phyloP scores from a whole-genome alignment of 2,329 filamentous ascomycete genomes.

The Hypoxylon sp. region DNA sequence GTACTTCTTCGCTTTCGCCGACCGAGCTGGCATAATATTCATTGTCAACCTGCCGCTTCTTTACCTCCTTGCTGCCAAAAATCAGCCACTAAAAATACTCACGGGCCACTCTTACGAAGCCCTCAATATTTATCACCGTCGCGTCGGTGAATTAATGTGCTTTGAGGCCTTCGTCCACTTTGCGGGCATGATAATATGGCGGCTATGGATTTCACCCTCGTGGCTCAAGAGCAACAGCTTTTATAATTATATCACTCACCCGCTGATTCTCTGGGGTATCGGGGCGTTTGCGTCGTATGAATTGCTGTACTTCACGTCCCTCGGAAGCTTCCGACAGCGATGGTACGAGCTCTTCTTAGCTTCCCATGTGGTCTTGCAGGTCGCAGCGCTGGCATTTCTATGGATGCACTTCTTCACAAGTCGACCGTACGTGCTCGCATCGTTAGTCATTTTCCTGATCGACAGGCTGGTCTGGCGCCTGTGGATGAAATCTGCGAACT shows the following conservation, averaged over 20 bases:
- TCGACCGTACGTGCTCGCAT: constrained; percentile 66
- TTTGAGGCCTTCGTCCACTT: constrained; percentile 71
- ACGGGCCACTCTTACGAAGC: constrained; percentile 77
- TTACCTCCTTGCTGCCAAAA: constrained; percentile 76
- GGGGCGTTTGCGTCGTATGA: constrained; percentile 71
- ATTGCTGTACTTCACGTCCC: constrained; percentile 72
- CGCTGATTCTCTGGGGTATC: constrained; percentile 68
- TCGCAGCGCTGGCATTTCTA: constrained; percentile 67
- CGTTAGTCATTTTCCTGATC: constrained; percentile 69
- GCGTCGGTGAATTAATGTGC: constrained; percentile 74
- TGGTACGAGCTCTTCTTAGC: constrained; percentile 76
- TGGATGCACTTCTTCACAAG: constrained; percentile 71
- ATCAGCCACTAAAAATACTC: constrained; percentile 72
- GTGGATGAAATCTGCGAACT: constrained; percentile 63
- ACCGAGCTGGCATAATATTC: constrained; percentile 69
- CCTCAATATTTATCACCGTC: constrained; percentile 75
- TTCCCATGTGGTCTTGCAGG: constrained; percentile 70
- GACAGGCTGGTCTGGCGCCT: constrained; percentile 72
- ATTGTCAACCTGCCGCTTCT: constrained; percentile 66
- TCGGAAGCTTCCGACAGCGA: constrained; percentile 70
- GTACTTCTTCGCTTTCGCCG: constrained; percentile 70
- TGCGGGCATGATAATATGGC: constrained; percentile 69
- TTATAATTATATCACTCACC: constrained; percentile 64
- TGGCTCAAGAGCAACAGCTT: constrained; percentile 62
- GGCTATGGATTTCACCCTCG: constrained; percentile 63